Evolutionary conservation across 768 basidiomycete genomes (phyloP), one percentile per base, ranked within the genome.

Genomic region (Amanita phalloides): DNA sequence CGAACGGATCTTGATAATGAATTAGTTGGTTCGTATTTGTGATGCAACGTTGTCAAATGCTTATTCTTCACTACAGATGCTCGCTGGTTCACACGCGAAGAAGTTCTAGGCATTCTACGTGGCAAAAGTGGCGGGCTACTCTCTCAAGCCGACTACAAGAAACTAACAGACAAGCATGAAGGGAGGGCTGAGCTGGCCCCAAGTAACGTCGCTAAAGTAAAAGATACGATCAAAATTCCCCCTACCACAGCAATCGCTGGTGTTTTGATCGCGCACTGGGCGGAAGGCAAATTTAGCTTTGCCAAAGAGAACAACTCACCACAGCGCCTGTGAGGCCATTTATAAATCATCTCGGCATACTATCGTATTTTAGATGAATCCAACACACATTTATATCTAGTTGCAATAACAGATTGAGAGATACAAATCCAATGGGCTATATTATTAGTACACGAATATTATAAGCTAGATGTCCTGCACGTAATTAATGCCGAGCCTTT

Each of bases 1-100:
- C 79, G 91, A 13, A 70, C 74, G 6, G 93, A 97, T 63, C 76
- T 99, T 2, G 95, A 97, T 62, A 95, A 95, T 58, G 95, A 99
- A 69, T 78, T 99, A n/a, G 83, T 84, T 61, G 90, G 92, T 87
- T 54, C 46, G 77, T 66, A 14, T 11, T 17, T 42, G 38, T 57
- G 41, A 9, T 14, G 10, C 6, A 36, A n/a, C 6, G 11, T 47
- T n/a, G 21, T 10, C 33, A 14, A 13, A 28, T 28, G 13, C 23
- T 44, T 30, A 42, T 43, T 41, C 46, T 17, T 8, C 20, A 39
- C 49, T 17, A 14, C 6, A 93, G 93, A 97, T 61, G 93, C 92
- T 1, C 77, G 77, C 43, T 99, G 90, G 90, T 96, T 82, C 67
- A 82, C 83, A 9, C 81, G 87, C 3, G 77, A 77, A 14, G 82